Conservation (phyloP, 106 monocot genomes). For the Phalaenopsis equestris region DNA sequence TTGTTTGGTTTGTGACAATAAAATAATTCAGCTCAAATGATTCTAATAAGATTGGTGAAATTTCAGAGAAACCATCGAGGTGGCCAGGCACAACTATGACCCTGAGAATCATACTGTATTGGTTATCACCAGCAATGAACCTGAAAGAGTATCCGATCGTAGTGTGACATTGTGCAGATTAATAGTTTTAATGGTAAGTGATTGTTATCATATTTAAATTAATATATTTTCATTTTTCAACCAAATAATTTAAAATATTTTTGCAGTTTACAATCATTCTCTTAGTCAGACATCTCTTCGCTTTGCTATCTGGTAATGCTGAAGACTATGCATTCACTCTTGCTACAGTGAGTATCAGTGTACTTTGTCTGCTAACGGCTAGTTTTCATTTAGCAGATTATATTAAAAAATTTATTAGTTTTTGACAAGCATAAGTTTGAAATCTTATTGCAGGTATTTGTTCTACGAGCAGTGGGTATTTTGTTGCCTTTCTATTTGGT, state of each 20-base stretch:
- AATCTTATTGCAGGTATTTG: conserved; percentile 29
- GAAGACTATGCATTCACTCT: conserved; percentile 36
- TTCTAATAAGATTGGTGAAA: background rate
- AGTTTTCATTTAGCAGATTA: too few relatives aligned
- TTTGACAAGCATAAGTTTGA: background rate
- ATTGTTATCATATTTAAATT: background rate
- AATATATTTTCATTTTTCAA: background rate
- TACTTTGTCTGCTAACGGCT: background rate
- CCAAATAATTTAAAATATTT: background rate
- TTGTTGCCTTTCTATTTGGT: conserved; percentile 49
- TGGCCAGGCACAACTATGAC: conserved; percentile 19
- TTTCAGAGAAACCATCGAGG: conserved; percentile 10
- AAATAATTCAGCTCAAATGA: background rate
- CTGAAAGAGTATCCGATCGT: conserved; percentile 13
- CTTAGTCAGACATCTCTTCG: conserved; percentile 36
- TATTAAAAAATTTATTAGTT: background rate
- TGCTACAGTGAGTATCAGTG: conserved; percentile 33
- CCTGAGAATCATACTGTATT: conserved; percentile 1
- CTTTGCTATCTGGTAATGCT: conserved; percentile 23
- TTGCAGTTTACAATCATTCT: conserved; percentile 41
- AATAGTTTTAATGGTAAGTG: conserved; percentile 28
- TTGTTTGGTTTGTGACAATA: background rate
- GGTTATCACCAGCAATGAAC: background rate
- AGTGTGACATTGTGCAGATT: conserved; percentile 23
- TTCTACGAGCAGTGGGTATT: conserved; percentile 53